Base-by-base conservation (phyloP, 192 early-diverging fungal species). In the Gamsiella multidivaricata region DNA sequence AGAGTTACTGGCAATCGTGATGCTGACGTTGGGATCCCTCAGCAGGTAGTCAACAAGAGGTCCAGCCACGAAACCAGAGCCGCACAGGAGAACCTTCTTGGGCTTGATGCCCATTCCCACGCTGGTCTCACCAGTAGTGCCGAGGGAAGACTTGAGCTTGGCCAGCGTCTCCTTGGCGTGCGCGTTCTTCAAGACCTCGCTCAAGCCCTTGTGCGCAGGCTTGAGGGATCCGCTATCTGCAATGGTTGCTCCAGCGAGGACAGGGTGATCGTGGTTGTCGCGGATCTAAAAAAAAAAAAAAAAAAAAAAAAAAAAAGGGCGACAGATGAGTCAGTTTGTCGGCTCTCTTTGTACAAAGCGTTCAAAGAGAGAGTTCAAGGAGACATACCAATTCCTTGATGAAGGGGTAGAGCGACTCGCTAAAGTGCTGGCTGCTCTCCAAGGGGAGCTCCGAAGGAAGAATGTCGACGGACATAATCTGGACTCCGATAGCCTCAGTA, bases 391-490 rank as follows among this genome's bases (percentile, higher is more conserved):
- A 74, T 54, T 94, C 92, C 78, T 88, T 90, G 47, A 96, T 80
- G 61, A 86, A 89, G 5, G 96, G 95, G 59, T 88, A 91, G 15
- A 99, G 82, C 9, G 93, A 85, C 57, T 93, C 88, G 64, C 94
- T 92, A 83, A 99, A 99, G 81, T 94, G 92, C 75, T 95, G 84
- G 79, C 95, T 96, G 32, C 96, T 94, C 69, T 98, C 96, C 22
- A 97, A 74, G 5, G 97, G 97, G 64, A 99, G 84, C 83, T 99
- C 97, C 3, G 97, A 94, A 2, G 97, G 97, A 39, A 99, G 80
- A 70, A 97, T 99, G 70, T 99, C 97, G 34, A 99, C 94, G 8
- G 95, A 95, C 90, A 97, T 95, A 80, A 99, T 94, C 74, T 97
- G 95, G n/a, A 96, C 89, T 33, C 97, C 97, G 4, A 83, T 78